These are phyloP conservation scores for Pichia sp. DNA, from an alignment of 1,139 yeast genomes.

Conservation along the genomic window DNA sequence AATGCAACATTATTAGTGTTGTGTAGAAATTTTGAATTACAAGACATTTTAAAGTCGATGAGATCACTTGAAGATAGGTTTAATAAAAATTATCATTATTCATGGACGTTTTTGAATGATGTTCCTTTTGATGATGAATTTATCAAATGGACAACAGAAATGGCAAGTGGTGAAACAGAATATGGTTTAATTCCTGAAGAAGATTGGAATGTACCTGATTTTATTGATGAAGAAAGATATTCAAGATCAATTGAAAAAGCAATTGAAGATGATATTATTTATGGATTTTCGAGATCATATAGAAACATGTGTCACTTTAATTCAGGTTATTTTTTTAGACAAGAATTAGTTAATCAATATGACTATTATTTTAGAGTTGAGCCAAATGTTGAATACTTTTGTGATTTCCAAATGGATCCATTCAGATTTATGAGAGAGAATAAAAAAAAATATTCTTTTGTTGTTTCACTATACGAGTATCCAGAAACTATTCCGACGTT, in stretches of 20 bases:
- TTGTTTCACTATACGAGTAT: constrained; percentile 69
- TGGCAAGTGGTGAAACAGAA: constrained; percentile 78
- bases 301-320: constrained; percentile 81
- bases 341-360: constrained; percentile 55
- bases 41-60: constrained; percentile 43
- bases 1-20: constrained; percentile 68
- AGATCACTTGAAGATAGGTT: constrained; percentile 59
- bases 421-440: constrained; percentile 68
- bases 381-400: constrained; percentile 79
- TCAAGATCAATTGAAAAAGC: constrained; percentile 47
- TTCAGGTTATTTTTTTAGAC: constrained; percentile 76
- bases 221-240: constrained; percentile 39
- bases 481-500: constrained; percentile 78
- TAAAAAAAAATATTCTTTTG: constrained; percentile 79
- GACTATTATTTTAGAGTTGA: constrained; percentile 94
- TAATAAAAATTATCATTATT: constrained; percentile 60
- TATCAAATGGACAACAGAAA: constrained; percentile 57
- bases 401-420: constrained; percentile 85
- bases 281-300: constrained; percentile 73
- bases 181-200: constrained; percentile 60
- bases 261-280: constrained; percentile 56
- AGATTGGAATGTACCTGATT: constrained; percentile 63
- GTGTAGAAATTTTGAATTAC: constrained; percentile 49
- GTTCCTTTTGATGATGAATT: constrained; percentile 68
- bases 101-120: constrained; percentile 88